Evolutionary conservation across 2,329 filamentous ascomycete species (phyloP).

Genomic region (Davidsoniella neocaledoniae): DNA sequence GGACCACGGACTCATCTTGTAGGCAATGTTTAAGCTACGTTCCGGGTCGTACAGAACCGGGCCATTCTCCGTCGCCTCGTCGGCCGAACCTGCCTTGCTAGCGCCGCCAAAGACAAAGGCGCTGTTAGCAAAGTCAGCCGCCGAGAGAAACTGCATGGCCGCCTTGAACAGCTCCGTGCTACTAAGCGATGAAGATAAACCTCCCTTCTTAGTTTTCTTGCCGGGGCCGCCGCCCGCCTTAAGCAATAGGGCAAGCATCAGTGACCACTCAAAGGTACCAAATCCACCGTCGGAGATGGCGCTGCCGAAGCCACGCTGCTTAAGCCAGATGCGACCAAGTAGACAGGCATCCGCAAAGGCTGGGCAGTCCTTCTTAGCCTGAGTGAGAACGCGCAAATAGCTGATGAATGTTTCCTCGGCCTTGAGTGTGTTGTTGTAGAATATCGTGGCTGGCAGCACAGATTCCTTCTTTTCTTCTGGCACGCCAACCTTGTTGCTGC

Average conservation of each 20-base stretch:
- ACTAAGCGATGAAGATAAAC: slow-evolving; percentile 66
- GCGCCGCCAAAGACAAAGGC: slow-evolving; percentile 36
- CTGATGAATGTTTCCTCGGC: slow-evolving; percentile 56
- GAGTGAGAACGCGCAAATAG: slow-evolving; percentile 61
- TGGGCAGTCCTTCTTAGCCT: slow-evolving; percentile 49
- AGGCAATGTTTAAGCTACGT: slow-evolving; percentile 64
- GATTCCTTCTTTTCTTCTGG: slow-evolving; percentile 26
- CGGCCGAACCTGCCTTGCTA: slow-evolving; percentile 17
- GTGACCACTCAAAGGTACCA: slow-evolving; percentile 80
- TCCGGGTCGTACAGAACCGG: slow-evolving; percentile 67
- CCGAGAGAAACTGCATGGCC: slow-evolving; percentile 69
- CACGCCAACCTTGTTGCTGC: slow-evolving; percentile 45
- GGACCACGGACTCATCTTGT: slow-evolving; percentile 81
- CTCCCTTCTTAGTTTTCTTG: slow-evolving; percentile 36
- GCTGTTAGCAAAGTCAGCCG: slow-evolving; percentile 52
- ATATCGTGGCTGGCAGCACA: slow-evolving; percentile 43
- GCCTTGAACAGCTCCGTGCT: slow-evolving; percentile 93
- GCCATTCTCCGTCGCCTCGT: slow-evolving; percentile 25
- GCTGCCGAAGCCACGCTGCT: slow-evolving; percentile 66
- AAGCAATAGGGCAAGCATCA: slow-evolving; percentile 63
- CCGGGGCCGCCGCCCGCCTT: slow-evolving; percentile 37
- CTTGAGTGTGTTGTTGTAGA: slow-evolving; percentile 77
- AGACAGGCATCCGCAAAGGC: slow-evolving; percentile 72
- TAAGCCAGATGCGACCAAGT: slow-evolving; percentile 75
- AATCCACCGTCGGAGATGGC: slow-evolving; percentile 64